phyloP scores from a whole-genome alignment of 352 stramenopile species.

The Globisporangium camurandrum region DNA sequence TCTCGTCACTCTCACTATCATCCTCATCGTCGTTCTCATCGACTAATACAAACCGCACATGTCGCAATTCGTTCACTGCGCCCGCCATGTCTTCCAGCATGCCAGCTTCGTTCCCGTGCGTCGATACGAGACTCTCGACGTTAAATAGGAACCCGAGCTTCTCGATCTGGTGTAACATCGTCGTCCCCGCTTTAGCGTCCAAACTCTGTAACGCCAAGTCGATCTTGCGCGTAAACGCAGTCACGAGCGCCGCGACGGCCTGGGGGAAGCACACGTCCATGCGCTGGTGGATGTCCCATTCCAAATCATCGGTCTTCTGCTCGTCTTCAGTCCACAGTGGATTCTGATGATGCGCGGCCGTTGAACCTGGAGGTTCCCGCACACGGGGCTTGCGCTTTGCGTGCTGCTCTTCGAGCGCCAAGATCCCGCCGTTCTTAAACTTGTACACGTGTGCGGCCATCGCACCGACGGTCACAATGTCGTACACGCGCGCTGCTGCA shows the following conservation, averaged over 20 bases:
- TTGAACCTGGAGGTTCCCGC: constrained; percentile 36
- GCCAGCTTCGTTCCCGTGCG: constrained; percentile 79
- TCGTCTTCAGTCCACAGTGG: constrained; percentile 79
- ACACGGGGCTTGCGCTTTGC: constrained; percentile 59
- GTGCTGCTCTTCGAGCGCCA: constrained; percentile 64
- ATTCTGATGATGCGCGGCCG: constrained; percentile 43
- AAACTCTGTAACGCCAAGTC: constrained; percentile 63
- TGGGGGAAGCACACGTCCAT: constrained; percentile 85
- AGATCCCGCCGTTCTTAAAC: constrained; percentile 82
- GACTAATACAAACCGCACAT: constrained; percentile 74
- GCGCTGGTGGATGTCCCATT: constrained; percentile 72
- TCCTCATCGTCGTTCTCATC: constrained; percentile 55
- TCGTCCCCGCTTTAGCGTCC: constrained; percentile 29
- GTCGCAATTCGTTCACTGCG: constrained; percentile 71
- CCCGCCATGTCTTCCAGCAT: constrained; percentile 87
- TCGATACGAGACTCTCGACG: constrained; percentile 80
- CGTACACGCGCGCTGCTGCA: constrained; percentile 35
- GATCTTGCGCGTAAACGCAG: constrained; percentile 73
- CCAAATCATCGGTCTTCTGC: constrained; percentile 67
- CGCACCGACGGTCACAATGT: constrained; percentile 80
- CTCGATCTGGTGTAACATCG: constrained; percentile 70
- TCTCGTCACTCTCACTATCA: no score
- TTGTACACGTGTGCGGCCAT: constrained; percentile 86
- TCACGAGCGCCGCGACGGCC: constrained; percentile 70
- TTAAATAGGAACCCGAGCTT: constrained; percentile 81